phyloP scores from a whole-genome alignment of 768 basidiomycete species.

The Leccinellum rugosiceps region DNA sequence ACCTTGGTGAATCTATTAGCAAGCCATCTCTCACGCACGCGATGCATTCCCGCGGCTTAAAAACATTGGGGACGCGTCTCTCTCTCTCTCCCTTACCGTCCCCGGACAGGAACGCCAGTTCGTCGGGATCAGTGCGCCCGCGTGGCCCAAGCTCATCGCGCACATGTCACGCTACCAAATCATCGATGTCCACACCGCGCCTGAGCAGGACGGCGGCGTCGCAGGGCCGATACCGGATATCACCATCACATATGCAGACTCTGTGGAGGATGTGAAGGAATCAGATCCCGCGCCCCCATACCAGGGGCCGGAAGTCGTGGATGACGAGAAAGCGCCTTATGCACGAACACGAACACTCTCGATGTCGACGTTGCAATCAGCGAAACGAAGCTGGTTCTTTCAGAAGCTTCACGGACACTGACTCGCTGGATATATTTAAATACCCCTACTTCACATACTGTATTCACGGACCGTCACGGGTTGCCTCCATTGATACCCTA shows the following conservation, averaged over 20 bases:
- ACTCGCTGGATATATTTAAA: background rate
- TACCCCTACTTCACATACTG: no score
- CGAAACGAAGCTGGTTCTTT: conserved; percentile 15
- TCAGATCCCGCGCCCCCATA: conserved; percentile 40
- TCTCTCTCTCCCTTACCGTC: conserved; percentile 43
- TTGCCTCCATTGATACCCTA: background rate
- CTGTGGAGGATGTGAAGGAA: conserved; percentile 5
- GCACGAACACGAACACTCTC: background rate
- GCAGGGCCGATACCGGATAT: conserved; percentile 28
- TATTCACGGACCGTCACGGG: background rate
- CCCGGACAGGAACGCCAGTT: conserved; percentile 32
- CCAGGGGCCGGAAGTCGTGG: background rate
- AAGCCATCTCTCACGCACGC: conserved; percentile 49
- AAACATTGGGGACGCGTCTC: conserved; percentile 35
- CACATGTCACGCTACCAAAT: conserved; percentile 46
- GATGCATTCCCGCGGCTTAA: conserved; percentile 46
- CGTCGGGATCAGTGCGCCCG: conserved; percentile 50
- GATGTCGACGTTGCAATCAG: background rate
- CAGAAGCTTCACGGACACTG: conserved; percentile 8
- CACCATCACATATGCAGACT: conserved; percentile 22
- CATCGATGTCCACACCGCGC: conserved; percentile 39
- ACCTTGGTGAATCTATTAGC: conserved; percentile 26
- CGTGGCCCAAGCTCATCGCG: conserved; percentile 43
- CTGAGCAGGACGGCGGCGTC: background rate
- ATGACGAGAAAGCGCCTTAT: conserved; percentile 17